Percentiles rank a stretch among this genome's conserved stretches.
These are phyloP conservation scores for Diaporthe aspalathi DNA, from an alignment of 2,329 filamentous ascomycete species.

Conservation along the genomic window DNA sequence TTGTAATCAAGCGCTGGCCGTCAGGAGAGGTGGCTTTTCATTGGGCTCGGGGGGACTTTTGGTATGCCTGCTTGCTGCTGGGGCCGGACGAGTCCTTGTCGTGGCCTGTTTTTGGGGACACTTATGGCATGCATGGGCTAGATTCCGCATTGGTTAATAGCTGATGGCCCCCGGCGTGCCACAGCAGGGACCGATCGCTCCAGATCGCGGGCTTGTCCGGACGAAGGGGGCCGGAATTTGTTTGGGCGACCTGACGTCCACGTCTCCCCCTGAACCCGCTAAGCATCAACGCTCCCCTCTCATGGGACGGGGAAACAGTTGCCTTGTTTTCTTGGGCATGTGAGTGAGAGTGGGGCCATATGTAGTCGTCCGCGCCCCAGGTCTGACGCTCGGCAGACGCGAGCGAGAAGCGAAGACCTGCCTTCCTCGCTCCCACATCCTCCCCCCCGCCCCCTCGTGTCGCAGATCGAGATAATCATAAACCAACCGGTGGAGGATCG, in stretches of 20 bases:
- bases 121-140: too few relatives aligned
- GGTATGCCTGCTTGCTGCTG: background rate
- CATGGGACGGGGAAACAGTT: background rate
- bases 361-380: background rate
- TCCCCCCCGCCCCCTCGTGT: background rate
- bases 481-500: background rate
- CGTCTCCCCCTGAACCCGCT: background rate
- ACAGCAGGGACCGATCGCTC: background rate
- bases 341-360: background rate
- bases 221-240: too few relatives aligned
- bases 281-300: background rate
- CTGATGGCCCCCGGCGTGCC: background rate
- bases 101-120: too few relatives aligned
- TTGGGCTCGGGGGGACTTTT: background rate
- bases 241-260: background rate
- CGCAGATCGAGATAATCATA: background rate
- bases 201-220: conserved; percentile 6
- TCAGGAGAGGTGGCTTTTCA: background rate
- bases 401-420: background rate
- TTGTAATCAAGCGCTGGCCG: background rate
- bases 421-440: background rate
- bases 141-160: background rate
- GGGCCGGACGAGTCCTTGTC: background rate
- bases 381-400: background rate
- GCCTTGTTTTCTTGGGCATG: background rate